These are phyloP conservation scores for Thelonectria rubi DNA, from an alignment of 2,329 filamentous ascomycete species.

Conservation along the genomic window DNA sequence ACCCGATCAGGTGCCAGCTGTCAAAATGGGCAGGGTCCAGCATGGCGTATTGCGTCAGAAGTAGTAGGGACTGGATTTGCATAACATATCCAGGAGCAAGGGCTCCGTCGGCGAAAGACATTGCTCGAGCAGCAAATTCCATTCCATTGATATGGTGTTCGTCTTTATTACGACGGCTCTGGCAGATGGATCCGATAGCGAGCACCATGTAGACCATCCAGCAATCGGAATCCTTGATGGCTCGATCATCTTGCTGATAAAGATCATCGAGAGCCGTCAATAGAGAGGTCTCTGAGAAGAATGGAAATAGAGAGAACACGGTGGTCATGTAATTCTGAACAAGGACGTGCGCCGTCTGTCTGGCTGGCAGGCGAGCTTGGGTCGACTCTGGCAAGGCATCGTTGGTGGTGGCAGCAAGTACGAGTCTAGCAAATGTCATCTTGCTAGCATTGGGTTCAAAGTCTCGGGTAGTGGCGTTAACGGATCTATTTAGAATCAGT, in stretches of 20 bases:
- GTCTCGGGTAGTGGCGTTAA: constrained; percentile 93
- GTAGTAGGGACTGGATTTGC: constrained; percentile 86
- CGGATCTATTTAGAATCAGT: constrained; percentile 66
- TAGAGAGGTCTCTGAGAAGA: constrained; percentile 82
- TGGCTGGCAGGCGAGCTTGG: constrained; percentile 72
- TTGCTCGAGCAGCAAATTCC: constrained; percentile 68
- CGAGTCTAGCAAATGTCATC: constrained; percentile 91
- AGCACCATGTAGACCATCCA: constrained; percentile 92
- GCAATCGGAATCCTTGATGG: constrained; percentile 74
- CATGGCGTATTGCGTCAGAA: constrained; percentile 90
- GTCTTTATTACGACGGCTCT: constrained; percentile 75
- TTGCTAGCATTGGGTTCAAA: constrained; percentile 88
- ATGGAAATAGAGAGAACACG: constrained; percentile 81
- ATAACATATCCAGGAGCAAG: constrained; percentile 84
- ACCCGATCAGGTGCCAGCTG: constrained; percentile 92
- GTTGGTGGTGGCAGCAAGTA: constrained; percentile 83
- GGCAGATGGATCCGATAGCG: constrained; percentile 79
- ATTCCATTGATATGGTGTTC: constrained; percentile 67
- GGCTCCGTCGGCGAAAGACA: constrained; percentile 82
- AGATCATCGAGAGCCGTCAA: constrained; percentile 83
- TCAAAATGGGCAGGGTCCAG: constrained; percentile 92
- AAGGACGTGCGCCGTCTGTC: constrained; percentile 72
- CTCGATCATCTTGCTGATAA: constrained; percentile 74
- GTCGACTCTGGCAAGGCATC: constrained; percentile 72
- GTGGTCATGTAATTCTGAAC: constrained; percentile 88